Evolutionary conservation across 2,329 filamentous ascomycete genomes (phyloP).

Genomic region (Curvularia sp.): DNA sequence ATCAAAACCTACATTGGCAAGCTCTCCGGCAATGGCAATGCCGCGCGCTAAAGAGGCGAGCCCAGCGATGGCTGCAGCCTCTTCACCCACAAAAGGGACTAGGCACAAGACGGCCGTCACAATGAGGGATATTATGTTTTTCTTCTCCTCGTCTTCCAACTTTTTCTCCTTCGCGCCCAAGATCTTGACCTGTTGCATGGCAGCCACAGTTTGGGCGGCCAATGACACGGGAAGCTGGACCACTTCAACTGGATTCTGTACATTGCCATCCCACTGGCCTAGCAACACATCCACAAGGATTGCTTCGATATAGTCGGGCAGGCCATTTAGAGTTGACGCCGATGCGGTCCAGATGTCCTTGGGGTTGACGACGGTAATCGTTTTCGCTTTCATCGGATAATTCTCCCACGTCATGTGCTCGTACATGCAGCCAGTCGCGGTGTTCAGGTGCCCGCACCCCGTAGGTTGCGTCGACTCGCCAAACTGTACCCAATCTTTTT

Average conservation of each 20-base stretch:
- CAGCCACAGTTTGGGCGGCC: not conserved
- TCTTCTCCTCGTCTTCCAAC: conserved; percentile 1
- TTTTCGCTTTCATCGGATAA: not conserved
- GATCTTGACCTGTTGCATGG: not conserved
- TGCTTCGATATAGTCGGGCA: not conserved
- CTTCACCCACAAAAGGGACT: not conserved
- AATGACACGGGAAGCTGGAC: not conserved
- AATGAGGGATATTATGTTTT: not conserved
- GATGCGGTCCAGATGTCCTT: not conserved
- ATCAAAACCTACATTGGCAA: not conserved
- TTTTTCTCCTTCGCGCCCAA: not conserved
- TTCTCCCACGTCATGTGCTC: not conserved
- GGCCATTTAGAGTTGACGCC: not conserved
- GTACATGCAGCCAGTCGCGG: not conserved
- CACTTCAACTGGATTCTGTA: not conserved
- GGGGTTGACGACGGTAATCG: not conserved
- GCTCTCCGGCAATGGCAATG: not conserved
- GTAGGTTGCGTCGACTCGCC: not conserved
- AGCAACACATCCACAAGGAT: not conserved
- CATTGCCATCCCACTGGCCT: conserved; percentile 1
- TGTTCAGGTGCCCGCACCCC: not conserved
- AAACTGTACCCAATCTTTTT: not conserved
- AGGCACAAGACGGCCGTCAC: not conserved
- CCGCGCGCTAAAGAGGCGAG: not conserved
- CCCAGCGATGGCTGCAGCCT: not conserved